These are phyloP conservation scores for Sutorius eximius DNA, from an alignment of 1,284 basidiomycete species.

Conservation along the genomic window DNA sequence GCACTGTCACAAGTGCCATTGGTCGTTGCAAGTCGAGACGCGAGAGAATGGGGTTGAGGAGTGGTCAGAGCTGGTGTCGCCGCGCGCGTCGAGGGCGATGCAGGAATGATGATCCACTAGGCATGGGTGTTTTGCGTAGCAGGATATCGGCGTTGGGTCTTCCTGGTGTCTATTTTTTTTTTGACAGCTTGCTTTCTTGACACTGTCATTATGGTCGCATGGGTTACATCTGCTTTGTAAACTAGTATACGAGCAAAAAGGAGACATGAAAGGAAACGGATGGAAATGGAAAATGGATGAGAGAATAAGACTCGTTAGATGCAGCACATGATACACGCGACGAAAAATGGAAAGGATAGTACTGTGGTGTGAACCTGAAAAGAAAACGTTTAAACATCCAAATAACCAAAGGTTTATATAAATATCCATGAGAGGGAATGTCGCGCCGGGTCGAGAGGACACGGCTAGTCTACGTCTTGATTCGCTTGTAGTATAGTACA, in stretches of 20 bases:
- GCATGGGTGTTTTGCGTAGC: not conserved
- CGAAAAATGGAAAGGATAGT: conserved; percentile 16
- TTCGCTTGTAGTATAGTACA: conserved; percentile 83
- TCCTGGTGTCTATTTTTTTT: not conserved
- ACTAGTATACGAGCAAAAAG: conserved; percentile 14
- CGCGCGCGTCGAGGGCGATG: conserved; percentile 14
- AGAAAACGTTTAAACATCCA: conserved; percentile 22
- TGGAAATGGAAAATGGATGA: not conserved
- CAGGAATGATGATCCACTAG: conserved; percentile 17
- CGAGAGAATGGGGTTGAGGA: conserved; percentile 3
- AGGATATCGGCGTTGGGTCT: not conserved
- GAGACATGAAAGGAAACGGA: not conserved
- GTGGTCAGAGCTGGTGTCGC: conserved; percentile 19
- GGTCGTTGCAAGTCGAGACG: conserved; percentile 20
- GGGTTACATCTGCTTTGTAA: conserved; percentile 35
- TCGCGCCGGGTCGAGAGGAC: not conserved
- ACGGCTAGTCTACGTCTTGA: conserved; percentile 46
- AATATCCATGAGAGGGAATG: conserved; percentile 24
- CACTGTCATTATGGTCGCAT: conserved; percentile 26
- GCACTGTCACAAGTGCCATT: conserved; percentile 62
- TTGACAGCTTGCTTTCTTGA: not conserved
- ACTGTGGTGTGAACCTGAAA: conserved; percentile 7
- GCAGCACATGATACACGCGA: conserved; percentile 27
- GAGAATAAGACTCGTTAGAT: conserved; percentile 5
- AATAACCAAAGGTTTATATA: conserved; percentile 38